phyloP scores from a whole-genome alignment of 805 yeast species.

The Lipomyces japonicus region DNA sequence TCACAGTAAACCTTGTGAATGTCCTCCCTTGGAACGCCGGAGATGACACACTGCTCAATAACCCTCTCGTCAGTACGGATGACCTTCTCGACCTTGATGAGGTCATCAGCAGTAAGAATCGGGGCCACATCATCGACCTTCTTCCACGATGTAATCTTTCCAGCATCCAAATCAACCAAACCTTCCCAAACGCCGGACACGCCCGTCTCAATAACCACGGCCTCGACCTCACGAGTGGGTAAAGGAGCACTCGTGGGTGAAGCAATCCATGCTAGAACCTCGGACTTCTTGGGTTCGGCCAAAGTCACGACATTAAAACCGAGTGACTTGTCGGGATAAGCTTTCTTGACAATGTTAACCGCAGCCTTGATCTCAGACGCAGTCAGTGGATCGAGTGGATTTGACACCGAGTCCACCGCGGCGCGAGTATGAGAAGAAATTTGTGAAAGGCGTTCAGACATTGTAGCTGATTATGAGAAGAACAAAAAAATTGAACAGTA shows the following conservation, averaged over 20 bases:
- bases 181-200: constrained; percentile 67
- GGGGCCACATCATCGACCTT: constrained; percentile 65
- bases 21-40: constrained; percentile 62
- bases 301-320: constrained; percentile 66
- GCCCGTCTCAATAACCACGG: constrained; percentile 54
- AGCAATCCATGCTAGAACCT: constrained; percentile 61
- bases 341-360: constrained; percentile 49
- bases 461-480: neutral
- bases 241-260: constrained; percentile 43
- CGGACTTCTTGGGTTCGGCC: constrained; percentile 65
- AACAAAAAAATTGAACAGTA: neutral
- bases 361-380: constrained; percentile 59
- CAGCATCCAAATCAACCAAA: constrained; percentile 54
- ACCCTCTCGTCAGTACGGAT: constrained; percentile 69
- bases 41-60: constrained; percentile 64
- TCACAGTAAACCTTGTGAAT: constrained; percentile 63
- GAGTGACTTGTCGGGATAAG: constrained; percentile 44
- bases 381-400: constrained; percentile 55
- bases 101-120: constrained; percentile 66
- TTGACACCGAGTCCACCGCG: constrained; percentile 10
- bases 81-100: constrained; percentile 57
- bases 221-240: constrained; percentile 70
- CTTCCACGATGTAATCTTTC: constrained; percentile 47
- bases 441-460: constrained; percentile 26
- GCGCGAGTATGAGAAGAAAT: constrained; percentile 25